Percentiles rank a stretch among this genome's conserved stretches.
Conservation (phyloP, 768 basidiomycete genomes). For the Boletus sp. region DNA sequence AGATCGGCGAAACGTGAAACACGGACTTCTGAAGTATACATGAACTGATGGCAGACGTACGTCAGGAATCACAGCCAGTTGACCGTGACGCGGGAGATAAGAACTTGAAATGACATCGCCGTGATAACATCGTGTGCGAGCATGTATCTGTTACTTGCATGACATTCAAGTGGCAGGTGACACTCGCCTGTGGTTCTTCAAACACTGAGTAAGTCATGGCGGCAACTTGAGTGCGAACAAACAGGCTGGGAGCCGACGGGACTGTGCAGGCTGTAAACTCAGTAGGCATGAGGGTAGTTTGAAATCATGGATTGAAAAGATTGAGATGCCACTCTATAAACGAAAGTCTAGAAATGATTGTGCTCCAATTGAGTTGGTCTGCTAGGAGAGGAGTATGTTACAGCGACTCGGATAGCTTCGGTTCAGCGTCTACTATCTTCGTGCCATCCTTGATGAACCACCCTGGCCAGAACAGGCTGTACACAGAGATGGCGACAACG, state of each 20-base stretch:
- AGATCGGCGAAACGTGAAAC: no score
- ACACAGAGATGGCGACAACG: slow-evolving; percentile 54
- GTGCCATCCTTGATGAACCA: slow-evolving; percentile 37
- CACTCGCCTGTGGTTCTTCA: no score
- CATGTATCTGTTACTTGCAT: not conserved
- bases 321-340: not conserved
- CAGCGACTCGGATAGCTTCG: slow-evolving; percentile 27
- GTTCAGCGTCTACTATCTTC: not conserved
- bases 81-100: no score
- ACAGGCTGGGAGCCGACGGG: not conserved
- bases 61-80: no score
- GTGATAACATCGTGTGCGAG: no score
- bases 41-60: no score
- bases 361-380: not conserved
- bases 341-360: not conserved
- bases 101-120: no score
- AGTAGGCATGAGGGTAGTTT: not conserved
- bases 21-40: no score
- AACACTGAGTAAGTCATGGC: no score
- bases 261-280: not conserved
- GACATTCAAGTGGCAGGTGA: not conserved
- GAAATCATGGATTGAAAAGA: not conserved
- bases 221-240: not conserved
- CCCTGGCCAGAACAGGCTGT: slow-evolving; percentile 65
- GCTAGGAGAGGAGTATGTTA: not conserved